phyloP scores from a whole-genome alignment of 495 filamentous ascomycete species.

The Geoglossum glabrum region DNA sequence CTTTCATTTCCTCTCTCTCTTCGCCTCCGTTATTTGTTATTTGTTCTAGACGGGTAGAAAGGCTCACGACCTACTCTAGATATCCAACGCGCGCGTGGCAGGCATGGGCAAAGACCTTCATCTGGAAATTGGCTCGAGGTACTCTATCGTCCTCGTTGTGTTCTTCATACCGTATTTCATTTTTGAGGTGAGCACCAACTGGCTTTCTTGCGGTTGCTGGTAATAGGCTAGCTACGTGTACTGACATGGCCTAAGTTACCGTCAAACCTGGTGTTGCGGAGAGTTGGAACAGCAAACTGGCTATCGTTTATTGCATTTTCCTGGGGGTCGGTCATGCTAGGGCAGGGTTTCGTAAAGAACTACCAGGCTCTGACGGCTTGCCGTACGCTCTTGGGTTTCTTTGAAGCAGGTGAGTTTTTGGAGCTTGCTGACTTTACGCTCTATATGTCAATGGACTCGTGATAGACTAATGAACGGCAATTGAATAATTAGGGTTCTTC shows the following conservation, averaged over 20 bases:
- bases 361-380: conserved; percentile 29
- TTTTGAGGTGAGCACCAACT: conserved; percentile 32
- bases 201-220: conserved; percentile 11
- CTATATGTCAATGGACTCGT: not conserved
- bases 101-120: conserved; percentile 41
- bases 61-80: conserved; percentile 1
- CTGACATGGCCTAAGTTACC: conserved; percentile 28
- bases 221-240: too few species aligned
- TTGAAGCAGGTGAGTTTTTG: conserved; percentile 53
- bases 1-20: not conserved
- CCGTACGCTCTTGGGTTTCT: conserved; percentile 31
- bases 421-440: conserved; percentile 25
- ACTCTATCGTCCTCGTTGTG: conserved; percentile 63
- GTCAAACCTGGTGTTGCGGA: conserved; percentile 74
- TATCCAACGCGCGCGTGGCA: conserved; percentile 31
- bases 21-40: not conserved
- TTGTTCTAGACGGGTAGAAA: too few species aligned
- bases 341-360: conserved; percentile 53
- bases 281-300: conserved; percentile 65
- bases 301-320: conserved; percentile 8
- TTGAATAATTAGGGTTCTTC: not conserved
- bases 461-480: not conserved
- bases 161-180: conserved; percentile 72
- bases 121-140: conserved; percentile 34
- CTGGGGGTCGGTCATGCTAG: conserved; percentile 38